phyloP scores from a whole-genome alignment of 495 filamentous ascomycete species.

The Rhypophila decipiens region DNA sequence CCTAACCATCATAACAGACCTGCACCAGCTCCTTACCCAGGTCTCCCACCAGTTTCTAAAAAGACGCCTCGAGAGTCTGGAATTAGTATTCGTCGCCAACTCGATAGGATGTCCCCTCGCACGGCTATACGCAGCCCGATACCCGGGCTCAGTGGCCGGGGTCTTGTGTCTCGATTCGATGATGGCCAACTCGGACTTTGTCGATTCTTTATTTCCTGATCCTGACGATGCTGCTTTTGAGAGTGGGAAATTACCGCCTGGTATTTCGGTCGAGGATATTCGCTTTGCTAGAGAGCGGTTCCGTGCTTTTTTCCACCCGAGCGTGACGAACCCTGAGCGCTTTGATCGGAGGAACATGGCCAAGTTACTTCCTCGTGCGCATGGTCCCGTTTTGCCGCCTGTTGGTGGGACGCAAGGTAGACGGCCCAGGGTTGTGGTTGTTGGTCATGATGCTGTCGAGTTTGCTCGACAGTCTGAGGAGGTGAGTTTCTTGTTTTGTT shows the following conservation, averaged over 20 bases:
- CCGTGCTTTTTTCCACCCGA: slow-evolving; percentile 43
- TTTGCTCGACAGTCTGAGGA: slow-evolving; percentile 48
- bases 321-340: slow-evolving; percentile 48
- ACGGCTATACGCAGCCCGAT: slow-evolving; percentile 46
- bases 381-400: slow-evolving; percentile 38
- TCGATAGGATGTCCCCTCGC: slow-evolving; percentile 56
- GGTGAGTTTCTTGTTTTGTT: slow-evolving; percentile 15
- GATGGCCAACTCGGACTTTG: slow-evolving; percentile 55
- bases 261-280: slow-evolving; percentile 40
- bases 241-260: slow-evolving; percentile 30
- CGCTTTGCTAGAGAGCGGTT: slow-evolving; percentile 36
- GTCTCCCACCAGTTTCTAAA: slow-evolving; percentile 17
- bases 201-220: slow-evolving; percentile 55
- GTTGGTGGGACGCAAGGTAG: slow-evolving; percentile 21
- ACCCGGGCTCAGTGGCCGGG: slow-evolving; percentile 38
- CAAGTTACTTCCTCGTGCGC: slow-evolving; percentile 43
- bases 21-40: slow-evolving; percentile 44
- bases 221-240: slow-evolving; percentile 48
- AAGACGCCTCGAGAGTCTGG: background rate
- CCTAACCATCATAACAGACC: slow-evolving; percentile 39
- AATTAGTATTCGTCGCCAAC: slow-evolving; percentile 48
- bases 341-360: slow-evolving; percentile 46
- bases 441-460: slow-evolving; percentile 54
- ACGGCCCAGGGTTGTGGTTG: slow-evolving; percentile 45
- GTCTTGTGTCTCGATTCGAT: slow-evolving; percentile 56